Base-by-base conservation (phyloP, 1,139 yeast genomes). In the Suhomyces wounanorum region DNA sequence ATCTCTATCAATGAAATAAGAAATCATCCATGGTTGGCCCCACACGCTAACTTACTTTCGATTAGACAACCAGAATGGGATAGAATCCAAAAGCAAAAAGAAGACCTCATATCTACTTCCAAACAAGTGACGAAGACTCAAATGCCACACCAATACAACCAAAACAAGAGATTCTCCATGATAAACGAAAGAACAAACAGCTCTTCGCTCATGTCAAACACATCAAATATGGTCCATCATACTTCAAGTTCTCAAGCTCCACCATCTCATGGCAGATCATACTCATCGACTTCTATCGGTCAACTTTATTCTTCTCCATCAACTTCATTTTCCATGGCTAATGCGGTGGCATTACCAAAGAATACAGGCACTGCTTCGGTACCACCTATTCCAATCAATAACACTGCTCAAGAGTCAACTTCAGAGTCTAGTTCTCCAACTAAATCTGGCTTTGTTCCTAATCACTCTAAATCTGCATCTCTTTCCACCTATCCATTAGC, bases 41-140 rank as follows among this genome's bases (percentile, higher is more conserved):
- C 90, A 8, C 92, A 92, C 70, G 84, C 85, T 13, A 85, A 85
- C 58, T 87, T 92, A 71, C 73, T 94, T 57, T 83, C 96, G 0
- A 86, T 91, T 31, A 82, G 95, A 37, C 96, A 96, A 49, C 80
- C 81, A 5, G 97, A 92, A 66, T 94, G 97, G 97, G 98, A 94
- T 64, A 76, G 76, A 52, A 72, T 78, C 52, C 77, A 78, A 57
- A 67, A 70, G 40, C 77, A 63, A 42, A 66, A 65, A 50, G 65
- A 59, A 8, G 52, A 50, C 13, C 41, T 46, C 18, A 23, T 46
- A 14, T 40, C 45, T 18, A 17, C 52, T 26, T 39, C 52, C 7
- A 40, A 37, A 21, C 43, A 18, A 13, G 43, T 48, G 11, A 31
- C 52, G 25, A 38, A 47, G 40, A 33, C 45, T 10, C 43, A 43